Evolutionary conservation across 2,329 filamentous ascomycete genomes (phyloP), one percentile per base, ranked within the genome.

Genomic region (Exophiala spinifera): DNA sequence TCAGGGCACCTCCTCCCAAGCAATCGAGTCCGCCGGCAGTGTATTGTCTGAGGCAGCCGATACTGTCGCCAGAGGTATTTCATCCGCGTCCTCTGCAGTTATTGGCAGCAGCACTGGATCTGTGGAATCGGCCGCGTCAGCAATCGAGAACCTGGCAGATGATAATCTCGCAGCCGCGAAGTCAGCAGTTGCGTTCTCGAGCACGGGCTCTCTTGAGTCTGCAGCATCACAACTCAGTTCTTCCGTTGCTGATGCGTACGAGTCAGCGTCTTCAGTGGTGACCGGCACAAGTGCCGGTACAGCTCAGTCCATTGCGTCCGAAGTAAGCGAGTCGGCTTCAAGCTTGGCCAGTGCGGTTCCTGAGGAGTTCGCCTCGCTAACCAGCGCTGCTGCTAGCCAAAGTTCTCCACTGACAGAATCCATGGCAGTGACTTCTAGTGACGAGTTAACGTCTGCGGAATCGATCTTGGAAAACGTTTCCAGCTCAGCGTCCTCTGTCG

Each of bases 41-140:
- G 45, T 52, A 11, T 46, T 51, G 15, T 62, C 61, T 36, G 57
- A 55, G 3, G 57, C 57, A 14, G 72, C 69, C 46, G 74, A 72
- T 6, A 51, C 54, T 45, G 56, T 43, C 25, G 48, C 45, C 14
- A 50, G 39, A 17, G 53, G 46, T 17, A 14, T 56, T 14, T 63
- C 59, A 14, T 61, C 59, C 31, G 59, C 49, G 6, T 57, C 57
- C 3, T 61, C 61, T 31, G 51, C 46, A 15, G 53, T 68, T 14
- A 46, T 59, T 7, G 67, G 66, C 17, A 65, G 66, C 33, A 65
- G 66, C 45, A 67, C 70, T 50, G 70, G 67, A 17, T 65, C 63
- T 17, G 63, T 68, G 4, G 69, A 74, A 56, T 70, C 69, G 13
- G 65, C 66, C 10, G 63, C 66, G 13, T 72, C 70, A 7, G 64